These are phyloP conservation scores for Novymonas esmeraldas DNA, from an alignment of 208 protist species.

Conservation along the genomic window DNA sequence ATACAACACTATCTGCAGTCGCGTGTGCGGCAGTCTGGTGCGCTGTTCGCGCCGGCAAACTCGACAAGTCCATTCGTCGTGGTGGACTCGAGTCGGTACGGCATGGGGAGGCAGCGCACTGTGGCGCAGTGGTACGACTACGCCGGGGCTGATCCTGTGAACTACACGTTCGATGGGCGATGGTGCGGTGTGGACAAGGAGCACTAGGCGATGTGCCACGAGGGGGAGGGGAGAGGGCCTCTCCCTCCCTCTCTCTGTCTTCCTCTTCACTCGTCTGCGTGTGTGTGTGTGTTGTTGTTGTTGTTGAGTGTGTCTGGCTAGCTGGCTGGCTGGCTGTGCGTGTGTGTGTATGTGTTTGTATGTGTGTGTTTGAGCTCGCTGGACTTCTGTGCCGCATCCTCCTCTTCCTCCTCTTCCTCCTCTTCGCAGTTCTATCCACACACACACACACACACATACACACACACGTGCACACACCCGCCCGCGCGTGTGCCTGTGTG, in stretches of 20 bases:
- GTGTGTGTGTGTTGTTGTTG: not conserved
- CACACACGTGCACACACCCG: not conserved
- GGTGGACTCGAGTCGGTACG: slow-evolving; percentile 79
- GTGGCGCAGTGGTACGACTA: slow-evolving; percentile 79
- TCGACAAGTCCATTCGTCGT: slow-evolving; percentile 34
- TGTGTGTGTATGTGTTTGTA: not conserved
- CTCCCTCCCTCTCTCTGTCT: not conserved
- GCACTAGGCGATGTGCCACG: not conserved
- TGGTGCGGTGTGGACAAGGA: slow-evolving; percentile 47
- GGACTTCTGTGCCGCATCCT: not conserved
- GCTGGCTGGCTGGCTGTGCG: not conserved
- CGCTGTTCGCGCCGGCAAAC: slow-evolving; percentile 31
- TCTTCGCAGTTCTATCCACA: not conserved
- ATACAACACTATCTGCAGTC: slow-evolving; percentile 65
- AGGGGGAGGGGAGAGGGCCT: not conserved
- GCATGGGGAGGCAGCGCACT: slow-evolving; percentile 57
- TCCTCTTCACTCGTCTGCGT: not conserved
- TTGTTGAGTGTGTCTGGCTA: not conserved
- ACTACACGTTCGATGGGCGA: slow-evolving; percentile 42
- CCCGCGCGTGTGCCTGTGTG: not conserved
- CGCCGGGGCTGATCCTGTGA: slow-evolving; percentile 62
- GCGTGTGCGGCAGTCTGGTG: slow-evolving; percentile 1
- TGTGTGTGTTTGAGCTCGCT: not conserved
- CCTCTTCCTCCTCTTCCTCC: not conserved
- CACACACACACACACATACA: slow-evolving; percentile 13